These are phyloP conservation scores for Neostapfia colusana DNA, from an alignment of 176 grass and related monocot genomes.

Conservation along the genomic window DNA sequence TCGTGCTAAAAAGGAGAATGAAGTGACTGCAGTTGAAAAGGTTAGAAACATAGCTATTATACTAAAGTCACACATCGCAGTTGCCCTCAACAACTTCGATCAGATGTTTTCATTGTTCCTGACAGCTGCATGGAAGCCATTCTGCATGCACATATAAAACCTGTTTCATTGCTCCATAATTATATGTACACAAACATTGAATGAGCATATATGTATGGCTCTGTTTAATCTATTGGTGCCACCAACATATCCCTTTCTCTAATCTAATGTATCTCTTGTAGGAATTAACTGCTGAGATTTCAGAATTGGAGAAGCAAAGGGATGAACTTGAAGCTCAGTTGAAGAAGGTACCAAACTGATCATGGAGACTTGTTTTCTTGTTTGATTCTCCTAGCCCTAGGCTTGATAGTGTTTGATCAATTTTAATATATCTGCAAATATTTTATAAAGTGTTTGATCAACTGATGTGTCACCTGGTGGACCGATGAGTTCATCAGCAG, in stretches of 20 bases:
- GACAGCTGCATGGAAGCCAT: slow-evolving; percentile 23
- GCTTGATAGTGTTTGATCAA: not conserved
- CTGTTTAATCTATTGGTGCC: slow-evolving; percentile 1
- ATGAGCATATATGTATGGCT: not conserved
- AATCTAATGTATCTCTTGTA: slow-evolving; percentile 39
- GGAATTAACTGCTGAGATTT: slow-evolving; percentile 85
- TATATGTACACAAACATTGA: slow-evolving; percentile 23
- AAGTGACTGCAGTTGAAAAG: slow-evolving; percentile 72
- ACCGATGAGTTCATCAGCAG: slow-evolving; percentile 10
- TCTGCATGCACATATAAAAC: slow-evolving; percentile 21
- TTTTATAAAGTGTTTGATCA: not conserved
- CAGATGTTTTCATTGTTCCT: slow-evolving; percentile 21
- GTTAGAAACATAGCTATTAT: slow-evolving; percentile 50
- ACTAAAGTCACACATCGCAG: slow-evolving; percentile 22
- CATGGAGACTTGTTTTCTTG: slow-evolving; percentile 1
- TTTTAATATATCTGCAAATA: not conserved
- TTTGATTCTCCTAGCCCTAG: slow-evolving; percentile 14
- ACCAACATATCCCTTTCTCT: slow-evolving; percentile 3
- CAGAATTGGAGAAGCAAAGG: slow-evolving; percentile 86
- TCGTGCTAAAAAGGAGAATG: slow-evolving; percentile 77
- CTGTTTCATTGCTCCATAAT: slow-evolving; percentile 1
- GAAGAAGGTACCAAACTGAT: slow-evolving; percentile 70
- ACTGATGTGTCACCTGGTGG: not conserved
- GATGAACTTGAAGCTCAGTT: slow-evolving; percentile 92
- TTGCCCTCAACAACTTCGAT: not conserved